A percentile compares a stretch with the other conserved stretches of the same genome.
Conservation (phyloP, 768 basidiomycete species). For the Suillus placidus region DNA sequence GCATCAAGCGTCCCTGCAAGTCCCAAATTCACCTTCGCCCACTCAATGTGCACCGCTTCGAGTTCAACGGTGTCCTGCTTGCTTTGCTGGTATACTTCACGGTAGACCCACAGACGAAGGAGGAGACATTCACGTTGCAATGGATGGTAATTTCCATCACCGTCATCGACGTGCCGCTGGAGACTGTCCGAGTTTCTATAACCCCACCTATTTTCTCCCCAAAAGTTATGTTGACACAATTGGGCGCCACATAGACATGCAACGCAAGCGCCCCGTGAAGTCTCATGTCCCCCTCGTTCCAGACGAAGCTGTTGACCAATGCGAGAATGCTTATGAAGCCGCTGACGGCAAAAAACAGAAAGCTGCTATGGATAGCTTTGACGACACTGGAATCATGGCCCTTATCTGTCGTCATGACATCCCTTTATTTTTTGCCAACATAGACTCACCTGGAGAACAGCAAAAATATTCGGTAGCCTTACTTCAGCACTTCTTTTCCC, state of each 20-base stretch:
- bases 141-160: slow-evolving; percentile 45
- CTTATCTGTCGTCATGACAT: slow-evolving; percentile 42
- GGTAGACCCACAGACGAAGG: slow-evolving; percentile 20
- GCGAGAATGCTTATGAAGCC: slow-evolving; percentile 37
- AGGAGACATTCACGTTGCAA: slow-evolving; percentile 39
- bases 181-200: slow-evolving; percentile 32
- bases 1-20: background rate
- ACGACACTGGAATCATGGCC: slow-evolving; percentile 41
- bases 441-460: too few relatives aligned
- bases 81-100: background rate
- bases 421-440: too few relatives aligned
- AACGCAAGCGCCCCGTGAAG: too few relatives aligned
- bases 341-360: slow-evolving; percentile 36
- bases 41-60: background rate
- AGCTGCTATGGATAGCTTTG: slow-evolving; percentile 26
- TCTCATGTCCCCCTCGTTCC: slow-evolving; percentile 33
- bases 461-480: too few relatives aligned
- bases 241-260: too few relatives aligned
- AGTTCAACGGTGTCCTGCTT: background rate
- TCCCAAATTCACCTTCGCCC: background rate
- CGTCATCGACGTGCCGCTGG: slow-evolving; percentile 34
- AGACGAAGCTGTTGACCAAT: slow-evolving; percentile 38
- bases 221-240: too few relatives aligned
- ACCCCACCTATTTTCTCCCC: too few relatives aligned
- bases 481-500: too few relatives aligned